These are phyloP conservation scores for Diaporthe destruens DNA, from an alignment of 2,329 filamentous ascomycete species.

Conservation along the genomic window DNA sequence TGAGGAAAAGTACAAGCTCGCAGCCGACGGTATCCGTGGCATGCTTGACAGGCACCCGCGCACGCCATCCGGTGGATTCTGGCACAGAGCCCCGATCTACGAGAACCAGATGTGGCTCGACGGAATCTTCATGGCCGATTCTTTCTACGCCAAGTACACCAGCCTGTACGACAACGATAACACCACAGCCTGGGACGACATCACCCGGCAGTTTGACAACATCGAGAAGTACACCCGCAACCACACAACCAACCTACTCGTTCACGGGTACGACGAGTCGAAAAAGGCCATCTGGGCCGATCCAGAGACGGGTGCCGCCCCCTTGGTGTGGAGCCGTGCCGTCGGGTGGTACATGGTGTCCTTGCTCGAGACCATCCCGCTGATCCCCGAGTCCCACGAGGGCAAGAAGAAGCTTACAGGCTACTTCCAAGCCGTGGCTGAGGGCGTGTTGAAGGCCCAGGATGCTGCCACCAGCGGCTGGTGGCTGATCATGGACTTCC, in stretches of 20 bases:
- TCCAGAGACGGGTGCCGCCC: constrained; percentile 61
- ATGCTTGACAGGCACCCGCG: constrained; percentile 56
- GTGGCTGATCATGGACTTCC: constrained; percentile 57
- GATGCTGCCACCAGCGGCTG: constrained; percentile 36
- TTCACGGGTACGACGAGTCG: constrained; percentile 67
- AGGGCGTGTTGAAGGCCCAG: constrained; percentile 34
- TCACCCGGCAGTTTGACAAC: constrained; percentile 34
- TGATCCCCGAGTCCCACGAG: constrained; percentile 33
- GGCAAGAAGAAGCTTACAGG: constrained; percentile 26
- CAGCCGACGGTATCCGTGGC: constrained; percentile 52
- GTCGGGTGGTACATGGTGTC: constrained; percentile 64
- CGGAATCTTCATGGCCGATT: constrained; percentile 56
- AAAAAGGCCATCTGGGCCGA: constrained; percentile 65
- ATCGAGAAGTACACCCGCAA: constrained; percentile 53
- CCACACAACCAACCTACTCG: constrained; percentile 56
- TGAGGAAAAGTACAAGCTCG: constrained; percentile 54
- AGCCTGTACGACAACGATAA: constrained; percentile 46
- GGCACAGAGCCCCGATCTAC: constrained; percentile 55
- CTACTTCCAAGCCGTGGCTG: constrained; percentile 31
- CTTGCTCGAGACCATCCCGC: constrained; percentile 38
- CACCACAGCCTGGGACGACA: constrained; percentile 45
- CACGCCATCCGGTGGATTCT: constrained; percentile 57
- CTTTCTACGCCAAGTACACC: constrained; percentile 49
- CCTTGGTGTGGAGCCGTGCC: constrained; percentile 65
- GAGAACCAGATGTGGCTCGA: constrained; percentile 61